Conservation (phyloP, 2,329 filamentous ascomycete species). For the Orbilia oligospora region DNA sequence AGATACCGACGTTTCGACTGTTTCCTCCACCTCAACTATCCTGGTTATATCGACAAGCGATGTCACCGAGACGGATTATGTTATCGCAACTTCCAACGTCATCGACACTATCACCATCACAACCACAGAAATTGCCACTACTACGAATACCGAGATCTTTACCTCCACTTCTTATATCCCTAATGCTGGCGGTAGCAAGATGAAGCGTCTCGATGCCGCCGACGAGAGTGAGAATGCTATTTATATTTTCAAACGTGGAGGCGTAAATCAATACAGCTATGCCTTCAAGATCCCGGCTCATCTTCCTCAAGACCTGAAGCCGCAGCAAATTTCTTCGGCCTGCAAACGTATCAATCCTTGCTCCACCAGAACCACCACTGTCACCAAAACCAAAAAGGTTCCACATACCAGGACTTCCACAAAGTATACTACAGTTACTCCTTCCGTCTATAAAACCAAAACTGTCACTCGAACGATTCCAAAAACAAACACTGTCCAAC, state of each 20-base stretch:
- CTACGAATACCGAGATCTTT: neutral
- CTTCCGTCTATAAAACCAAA: neutral
- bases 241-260: neutral
- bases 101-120: conserved; percentile 11
- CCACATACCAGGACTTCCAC: neutral
- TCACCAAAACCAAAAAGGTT: conserved; percentile 1
- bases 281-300: conserved; percentile 21
- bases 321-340: conserved; percentile 10
- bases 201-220: neutral
- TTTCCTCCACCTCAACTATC: conserved; percentile 18
- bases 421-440: neutral
- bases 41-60: conserved; percentile 16
- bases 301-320: conserved; percentile 24
- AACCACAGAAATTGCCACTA: neutral
- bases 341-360: conserved; percentile 19
- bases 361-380: conserved; percentile 12
- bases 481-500: neutral
- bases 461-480: neutral
- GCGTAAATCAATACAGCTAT: neutral
- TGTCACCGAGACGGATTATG: conserved; percentile 4
- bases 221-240: neutral
- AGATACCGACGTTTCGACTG: conserved; percentile 1
- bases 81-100: conserved; percentile 11
- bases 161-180: neutral
- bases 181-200: neutral